Evolutionary conservation across 179 eudicot genomes (phyloP).

Genomic region (Beta lomatogona): DNA sequence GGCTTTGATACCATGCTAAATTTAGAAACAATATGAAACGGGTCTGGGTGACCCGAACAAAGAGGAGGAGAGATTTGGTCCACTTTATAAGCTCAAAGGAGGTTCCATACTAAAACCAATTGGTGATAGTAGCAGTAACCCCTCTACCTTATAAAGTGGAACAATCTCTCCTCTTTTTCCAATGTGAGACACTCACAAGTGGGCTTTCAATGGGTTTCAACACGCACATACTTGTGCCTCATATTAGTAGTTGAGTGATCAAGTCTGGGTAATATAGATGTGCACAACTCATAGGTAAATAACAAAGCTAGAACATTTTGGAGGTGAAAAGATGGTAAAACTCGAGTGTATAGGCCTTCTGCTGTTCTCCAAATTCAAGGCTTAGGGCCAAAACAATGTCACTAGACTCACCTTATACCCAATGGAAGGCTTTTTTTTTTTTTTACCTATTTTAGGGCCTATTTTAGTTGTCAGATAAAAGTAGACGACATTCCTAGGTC

Average conservation of each 20-base stretch:
- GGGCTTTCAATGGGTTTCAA: too few species aligned
- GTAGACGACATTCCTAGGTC: slow-evolving; percentile 14
- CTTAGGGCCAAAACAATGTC: slow-evolving; percentile 5
- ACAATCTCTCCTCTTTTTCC: too few species aligned
- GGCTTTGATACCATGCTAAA: too few species aligned
- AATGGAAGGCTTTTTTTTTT: not conserved
- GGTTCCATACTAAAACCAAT: too few species aligned
- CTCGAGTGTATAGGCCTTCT: not conserved
- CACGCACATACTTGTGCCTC: not conserved
- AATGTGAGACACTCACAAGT: too few species aligned
- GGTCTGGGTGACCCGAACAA: too few species aligned
- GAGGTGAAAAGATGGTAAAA: not conserved
- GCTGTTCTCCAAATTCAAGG: not conserved
- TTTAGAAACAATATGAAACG: too few species aligned
- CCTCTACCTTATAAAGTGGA: too few species aligned
- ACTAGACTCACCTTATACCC: not conserved
- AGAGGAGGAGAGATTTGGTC: too few species aligned
- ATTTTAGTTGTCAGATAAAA: slow-evolving; percentile 12
- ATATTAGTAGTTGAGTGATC: not conserved
- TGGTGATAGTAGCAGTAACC: too few species aligned
- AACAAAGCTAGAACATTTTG: not conserved
- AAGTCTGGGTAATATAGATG: not conserved
- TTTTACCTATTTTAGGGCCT: not conserved
- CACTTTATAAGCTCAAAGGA: too few species aligned
- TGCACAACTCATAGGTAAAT: not conserved